Conservation (phyloP, 1,284 basidiomycete genomes). For the Moesziomyces antarcticus region DNA sequence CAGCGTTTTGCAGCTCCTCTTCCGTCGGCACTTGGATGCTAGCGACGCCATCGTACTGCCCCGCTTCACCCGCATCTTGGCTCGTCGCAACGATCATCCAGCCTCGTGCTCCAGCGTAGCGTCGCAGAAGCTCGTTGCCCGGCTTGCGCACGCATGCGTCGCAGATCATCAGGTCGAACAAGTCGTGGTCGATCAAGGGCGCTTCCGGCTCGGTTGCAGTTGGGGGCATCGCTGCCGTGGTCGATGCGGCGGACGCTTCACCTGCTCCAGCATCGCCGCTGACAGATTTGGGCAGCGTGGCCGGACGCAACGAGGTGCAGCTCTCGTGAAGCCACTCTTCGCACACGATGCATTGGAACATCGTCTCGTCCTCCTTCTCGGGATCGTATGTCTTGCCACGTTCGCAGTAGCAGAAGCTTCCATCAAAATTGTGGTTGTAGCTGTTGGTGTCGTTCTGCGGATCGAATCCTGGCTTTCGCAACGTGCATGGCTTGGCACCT, state of each 20-base stretch:
- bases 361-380: slow-evolving; percentile 68
- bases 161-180: slow-evolving; percentile 64
- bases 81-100: slow-evolving; percentile 51
- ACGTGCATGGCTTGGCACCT: slow-evolving; percentile 43
- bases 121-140: slow-evolving; percentile 37
- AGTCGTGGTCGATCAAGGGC: slow-evolving; percentile 53
- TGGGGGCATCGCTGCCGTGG: neutral
- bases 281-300: neutral
- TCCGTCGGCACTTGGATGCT: slow-evolving; percentile 42
- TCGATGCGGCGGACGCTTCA: neutral
- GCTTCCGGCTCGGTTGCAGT: slow-evolving; percentile 19
- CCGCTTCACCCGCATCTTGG: slow-evolving; percentile 11
- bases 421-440: slow-evolving; percentile 68
- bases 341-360: slow-evolving; percentile 69
- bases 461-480: slow-evolving; percentile 54
- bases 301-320: slow-evolving; percentile 57
- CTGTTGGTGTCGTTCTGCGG: slow-evolving; percentile 59
- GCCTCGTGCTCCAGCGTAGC: slow-evolving; percentile 54
- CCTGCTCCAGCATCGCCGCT: too few species aligned
- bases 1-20: slow-evolving; percentile 23
- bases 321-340: slow-evolving; percentile 69
- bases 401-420: slow-evolving; percentile 69
- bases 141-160: slow-evolving; percentile 57
- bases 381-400: slow-evolving; percentile 68
- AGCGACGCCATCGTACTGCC: slow-evolving; percentile 23